Conservation (phyloP, 176 grass and related monocot species). For the maize (Zea mays) region DNA sequence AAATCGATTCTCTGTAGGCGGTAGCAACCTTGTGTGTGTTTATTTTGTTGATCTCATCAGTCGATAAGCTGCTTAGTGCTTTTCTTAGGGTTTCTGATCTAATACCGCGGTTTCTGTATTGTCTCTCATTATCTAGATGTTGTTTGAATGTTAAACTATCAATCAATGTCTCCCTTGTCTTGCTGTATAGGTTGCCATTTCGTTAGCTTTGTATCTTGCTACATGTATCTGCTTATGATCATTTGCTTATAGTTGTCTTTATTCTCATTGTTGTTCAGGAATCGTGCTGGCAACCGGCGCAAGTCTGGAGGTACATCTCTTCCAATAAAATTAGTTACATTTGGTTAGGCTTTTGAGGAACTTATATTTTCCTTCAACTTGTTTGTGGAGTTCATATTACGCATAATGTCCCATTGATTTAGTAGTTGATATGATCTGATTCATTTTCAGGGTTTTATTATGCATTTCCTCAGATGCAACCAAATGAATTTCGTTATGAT, state of each 20-base stretch:
- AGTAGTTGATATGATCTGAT: neutral
- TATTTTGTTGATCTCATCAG: conserved; percentile 21
- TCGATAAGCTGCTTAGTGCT: conserved; percentile 8
- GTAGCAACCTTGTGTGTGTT: neutral
- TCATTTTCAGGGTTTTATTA: neutral
- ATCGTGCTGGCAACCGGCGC: conserved; percentile 45
- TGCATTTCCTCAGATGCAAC: conserved; percentile 25
- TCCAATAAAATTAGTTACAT: conserved; percentile 10
- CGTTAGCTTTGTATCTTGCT: conserved; percentile 5
- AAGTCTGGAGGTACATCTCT: conserved; percentile 53
- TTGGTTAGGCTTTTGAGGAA: neutral
- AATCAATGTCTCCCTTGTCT: conserved; percentile 1
- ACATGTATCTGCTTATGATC: conserved; percentile 3
- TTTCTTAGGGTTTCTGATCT: conserved; percentile 22
- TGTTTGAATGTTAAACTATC: conserved; percentile 5
- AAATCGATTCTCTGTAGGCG: neutral
- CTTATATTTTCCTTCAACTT: conserved; percentile 1
- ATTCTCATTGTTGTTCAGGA: conserved; percentile 45
- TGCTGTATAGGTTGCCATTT: neutral
- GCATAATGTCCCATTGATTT: neutral
- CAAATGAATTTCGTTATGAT: conserved; percentile 4
- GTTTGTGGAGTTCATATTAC: neutral
- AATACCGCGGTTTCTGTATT: neutral
- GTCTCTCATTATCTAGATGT: neutral
- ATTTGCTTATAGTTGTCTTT: conserved; percentile 38